Evolutionary conservation across 176 grass and related monocot genomes (phyloP), one percentile per base, ranked within the genome.

Genomic region (Zizania latifolia): DNA sequence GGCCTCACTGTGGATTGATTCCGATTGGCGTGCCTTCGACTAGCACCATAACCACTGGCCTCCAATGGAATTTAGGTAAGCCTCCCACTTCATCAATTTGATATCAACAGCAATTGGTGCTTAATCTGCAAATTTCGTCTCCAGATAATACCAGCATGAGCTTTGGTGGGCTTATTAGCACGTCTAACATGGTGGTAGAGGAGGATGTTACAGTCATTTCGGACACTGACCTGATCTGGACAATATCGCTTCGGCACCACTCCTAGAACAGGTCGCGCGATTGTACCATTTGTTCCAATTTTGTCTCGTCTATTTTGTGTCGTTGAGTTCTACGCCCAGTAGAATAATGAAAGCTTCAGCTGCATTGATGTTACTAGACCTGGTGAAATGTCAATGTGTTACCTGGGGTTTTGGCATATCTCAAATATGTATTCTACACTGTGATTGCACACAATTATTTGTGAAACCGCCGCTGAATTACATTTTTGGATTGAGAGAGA

Each of bases 161-260:
- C 32, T 95, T 84, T 72, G 92, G 92, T 46, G 80, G 86, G 40
- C 70, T 91, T 71, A 82, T 95, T 61, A 95, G 92, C 83, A 95
- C 89, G 48, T 91, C 92, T 10, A 95, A 95, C 68, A 65, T 89
- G 13, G 92, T 89, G 7, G 62, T 72, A 33, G 80, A 89, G 62
- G 86, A 89, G 32, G 84, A 71, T 57, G 71, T 95, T 35, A 89
- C 72, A 11, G 57, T 95, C 48, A 51, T 39, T 44, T 91, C 92
- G 68, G 89, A 91, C 65, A 62, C 86, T 34, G 92, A 95, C 54
- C 84, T 95, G 63, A 62, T 95, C 15, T 95, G 92, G 92, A 95
- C 89, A 53, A 95, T 91, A 91, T 95, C 88, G 10, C 82, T 95
- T 38, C 78, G 67, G 58, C 77, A 79, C 3, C 63, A 55, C 79